These are phyloP conservation scores for Candida labiduridarum DNA, from an alignment of 1,139 yeast species.

Conservation along the genomic window DNA sequence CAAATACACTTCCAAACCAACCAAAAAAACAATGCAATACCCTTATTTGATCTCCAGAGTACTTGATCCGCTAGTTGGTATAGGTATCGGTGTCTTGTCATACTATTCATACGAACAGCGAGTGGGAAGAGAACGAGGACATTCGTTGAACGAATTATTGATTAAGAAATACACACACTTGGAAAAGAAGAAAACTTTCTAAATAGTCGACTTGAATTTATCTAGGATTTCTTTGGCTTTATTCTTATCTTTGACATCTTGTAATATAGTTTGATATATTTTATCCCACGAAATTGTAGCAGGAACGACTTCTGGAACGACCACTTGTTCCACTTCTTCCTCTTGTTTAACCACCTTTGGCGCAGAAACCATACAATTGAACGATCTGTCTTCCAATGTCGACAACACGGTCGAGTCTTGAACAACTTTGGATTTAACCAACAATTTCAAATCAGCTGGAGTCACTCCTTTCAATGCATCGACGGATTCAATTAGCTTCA, in stretches of 20 bases:
- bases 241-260: slow-evolving; percentile 30
- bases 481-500: slow-evolving; percentile 30
- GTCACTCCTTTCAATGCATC: slow-evolving; percentile 25
- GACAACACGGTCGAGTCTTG: slow-evolving; percentile 37
- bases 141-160: slow-evolving; percentile 52
- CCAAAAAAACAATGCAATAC: slow-evolving; percentile 29
- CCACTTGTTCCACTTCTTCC: slow-evolving; percentile 1
- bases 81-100: slow-evolving; percentile 58
- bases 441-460: slow-evolving; percentile 37
- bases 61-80: slow-evolving; percentile 62
- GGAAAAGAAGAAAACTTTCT: slow-evolving; percentile 7
- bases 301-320: slow-evolving; percentile 6
- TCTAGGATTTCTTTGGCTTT: slow-evolving; percentile 21
- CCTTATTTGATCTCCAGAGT: slow-evolving; percentile 41
- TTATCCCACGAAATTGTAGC: slow-evolving; percentile 35
- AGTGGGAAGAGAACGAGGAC: slow-evolving; percentile 57
- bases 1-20: not conserved
- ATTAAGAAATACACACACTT: slow-evolving; percentile 14
- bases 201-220: slow-evolving; percentile 11
- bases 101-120: slow-evolving; percentile 63
- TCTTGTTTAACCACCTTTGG: slow-evolving; percentile 16
- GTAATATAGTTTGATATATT: slow-evolving; percentile 29
- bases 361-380: slow-evolving; percentile 43
- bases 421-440: slow-evolving; percentile 49
- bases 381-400: slow-evolving; percentile 25